Conservation (phyloP, 345 rosid genomes). For the Orychophragmus violaceus region DNA sequence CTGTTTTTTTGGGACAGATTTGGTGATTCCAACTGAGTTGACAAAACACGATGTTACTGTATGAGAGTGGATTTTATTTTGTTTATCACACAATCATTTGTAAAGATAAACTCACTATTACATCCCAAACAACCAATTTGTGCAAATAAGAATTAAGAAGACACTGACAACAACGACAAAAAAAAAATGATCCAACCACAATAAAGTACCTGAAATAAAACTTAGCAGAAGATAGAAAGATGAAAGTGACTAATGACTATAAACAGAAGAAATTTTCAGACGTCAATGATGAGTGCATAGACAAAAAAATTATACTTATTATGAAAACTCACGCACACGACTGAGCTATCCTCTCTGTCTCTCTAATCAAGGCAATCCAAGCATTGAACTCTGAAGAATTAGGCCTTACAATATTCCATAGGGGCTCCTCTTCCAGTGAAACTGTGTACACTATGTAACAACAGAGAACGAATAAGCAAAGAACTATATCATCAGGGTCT, state of each 20-base stretch:
- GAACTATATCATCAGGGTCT: not conserved
- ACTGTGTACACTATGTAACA: slow-evolving; percentile 38
- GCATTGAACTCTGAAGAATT: slow-evolving; percentile 83
- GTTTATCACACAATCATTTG: not conserved
- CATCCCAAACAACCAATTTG: not conserved
- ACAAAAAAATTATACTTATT: not conserved
- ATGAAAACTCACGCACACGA: slow-evolving; percentile 40
- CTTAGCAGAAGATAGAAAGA: not conserved
- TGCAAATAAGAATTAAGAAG: not conserved
- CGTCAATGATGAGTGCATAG: not conserved
- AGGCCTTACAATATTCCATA: slow-evolving; percentile 79
- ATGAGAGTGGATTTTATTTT: not conserved
- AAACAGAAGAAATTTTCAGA: not conserved
- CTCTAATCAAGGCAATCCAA: slow-evolving; percentile 85
- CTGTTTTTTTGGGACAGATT: slow-evolving; percentile 15
- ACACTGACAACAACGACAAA: not conserved
- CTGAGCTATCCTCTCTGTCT: slow-evolving; percentile 85
- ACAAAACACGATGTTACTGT: no score
- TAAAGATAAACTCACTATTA: not conserved
- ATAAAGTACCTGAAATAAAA: not conserved
- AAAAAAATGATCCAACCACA: no score
- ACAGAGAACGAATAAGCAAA: not conserved
- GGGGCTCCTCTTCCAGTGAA: slow-evolving; percentile 79
- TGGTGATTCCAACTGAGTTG: slow-evolving; percentile 44
- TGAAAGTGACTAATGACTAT: not conserved